Conservation (phyloP, 495 filamentous ascomycete species). For the Copromyces sp. region DNA sequence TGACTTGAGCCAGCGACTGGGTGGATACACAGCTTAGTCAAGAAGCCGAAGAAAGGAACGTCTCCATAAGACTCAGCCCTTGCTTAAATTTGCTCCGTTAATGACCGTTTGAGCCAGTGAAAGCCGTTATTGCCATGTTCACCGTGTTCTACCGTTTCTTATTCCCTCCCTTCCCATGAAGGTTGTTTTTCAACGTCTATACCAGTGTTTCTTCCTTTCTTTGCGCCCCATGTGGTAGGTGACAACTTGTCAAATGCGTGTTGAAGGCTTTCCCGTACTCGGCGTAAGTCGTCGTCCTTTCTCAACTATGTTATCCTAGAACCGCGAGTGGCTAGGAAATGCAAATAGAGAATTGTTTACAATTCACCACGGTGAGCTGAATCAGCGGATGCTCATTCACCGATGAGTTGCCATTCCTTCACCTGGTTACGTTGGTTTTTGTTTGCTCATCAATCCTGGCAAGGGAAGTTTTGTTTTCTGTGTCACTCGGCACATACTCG, state of each 20-base stretch:
- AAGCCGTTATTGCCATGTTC: background rate
- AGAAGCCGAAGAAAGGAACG: background rate
- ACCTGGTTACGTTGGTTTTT: background rate
- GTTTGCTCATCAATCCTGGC: background rate
- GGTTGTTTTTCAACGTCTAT: background rate
- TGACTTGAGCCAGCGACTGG: background rate
- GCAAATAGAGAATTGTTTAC: background rate
- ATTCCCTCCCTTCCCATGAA: background rate
- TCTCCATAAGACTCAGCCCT: background rate
- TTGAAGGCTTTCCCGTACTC: background rate
- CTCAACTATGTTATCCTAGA: background rate
- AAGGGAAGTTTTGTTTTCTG: background rate
- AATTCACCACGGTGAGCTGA: background rate
- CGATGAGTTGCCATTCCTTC: background rate
- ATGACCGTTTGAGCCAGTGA: background rate
- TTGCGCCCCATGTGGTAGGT: background rate
- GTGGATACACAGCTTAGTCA: background rate
- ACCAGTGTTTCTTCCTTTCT: background rate
- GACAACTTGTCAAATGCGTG: background rate
- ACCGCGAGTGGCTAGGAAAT: background rate
- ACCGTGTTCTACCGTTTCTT: background rate
- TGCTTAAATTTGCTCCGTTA: background rate
- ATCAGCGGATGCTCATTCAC: background rate
- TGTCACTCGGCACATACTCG: background rate
- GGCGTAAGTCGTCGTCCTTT: background rate